Base-by-base conservation (phyloP, 495 filamentous ascomycete species). In the Tetracladium setigerum region DNA sequence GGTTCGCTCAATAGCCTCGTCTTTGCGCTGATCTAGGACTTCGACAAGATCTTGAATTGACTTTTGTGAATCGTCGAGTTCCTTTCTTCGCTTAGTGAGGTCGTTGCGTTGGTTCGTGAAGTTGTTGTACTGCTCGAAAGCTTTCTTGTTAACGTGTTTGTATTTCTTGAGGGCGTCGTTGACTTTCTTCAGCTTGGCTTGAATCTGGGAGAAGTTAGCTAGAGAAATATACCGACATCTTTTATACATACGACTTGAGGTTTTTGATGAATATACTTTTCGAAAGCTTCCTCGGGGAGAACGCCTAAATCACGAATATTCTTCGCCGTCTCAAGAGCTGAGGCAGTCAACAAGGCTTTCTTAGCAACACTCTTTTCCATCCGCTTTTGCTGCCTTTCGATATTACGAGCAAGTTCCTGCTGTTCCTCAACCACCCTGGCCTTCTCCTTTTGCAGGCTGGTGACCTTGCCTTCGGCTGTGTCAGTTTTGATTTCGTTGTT, bases 141-240 rank as follows among this genome's bases (percentile, higher is more conserved):
- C 92, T 64, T 99, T 99, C 69, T 97, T 99, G 76, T 99, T 99
- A 60, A 99, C 88, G 57, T 95, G 87, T 30, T 84, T 85, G 70
- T 90, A 97, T 61, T 96, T 95, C 67, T 97, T 97, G 36, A 99
- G 73, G 0, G 83, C 78, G 49, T 95, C 88, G 57, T 95, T 95
- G 63, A 91, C 87, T 62, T 92, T 95, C 65, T 92, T 84, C 7
- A 98, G 79, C 17, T 83, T 83, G 55, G 83, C 82, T n/a, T 87
- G 81, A 18, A 95, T 81, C 75, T 83, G 54, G 8, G 32, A 30
- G 10, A 13, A 24, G 57, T 57, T 48, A 56, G 53, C 33, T 27
- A 18, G 39, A 22, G 45, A 33, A 41, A 57, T 27, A 10, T 2
- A 31, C 11, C 10, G 14, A 35, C n/a, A 15, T 19, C 22, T 38